Conservation (phyloP, 768 basidiomycete species). For the Agrocybe pediades region DNA sequence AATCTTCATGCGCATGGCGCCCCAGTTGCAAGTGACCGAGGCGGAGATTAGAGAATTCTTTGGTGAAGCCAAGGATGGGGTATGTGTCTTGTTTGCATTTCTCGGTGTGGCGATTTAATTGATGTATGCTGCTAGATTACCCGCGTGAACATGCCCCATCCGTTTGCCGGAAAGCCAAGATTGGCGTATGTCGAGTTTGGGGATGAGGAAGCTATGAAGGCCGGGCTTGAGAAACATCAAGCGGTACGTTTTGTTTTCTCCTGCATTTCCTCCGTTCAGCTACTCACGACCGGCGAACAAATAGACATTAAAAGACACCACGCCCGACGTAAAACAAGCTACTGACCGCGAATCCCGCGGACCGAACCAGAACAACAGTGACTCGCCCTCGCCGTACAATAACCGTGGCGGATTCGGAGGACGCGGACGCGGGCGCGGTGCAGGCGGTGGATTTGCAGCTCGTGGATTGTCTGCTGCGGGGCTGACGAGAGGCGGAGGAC, state of each 20-base stretch:
- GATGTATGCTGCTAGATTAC: constrained; percentile 51
- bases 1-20: constrained; percentile 72
- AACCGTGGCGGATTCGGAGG: constrained; percentile 31
- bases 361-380: constrained; percentile 16
- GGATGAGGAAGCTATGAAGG: constrained; percentile 84
- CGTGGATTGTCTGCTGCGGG: constrained; percentile 73
- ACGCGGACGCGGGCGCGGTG: constrained; percentile 50
- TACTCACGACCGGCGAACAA: constrained; percentile 6
- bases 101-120: not conserved
- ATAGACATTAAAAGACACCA: constrained; percentile 70
- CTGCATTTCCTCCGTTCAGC: constrained; percentile 2
- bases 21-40: constrained; percentile 52
- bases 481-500: constrained; percentile 42
- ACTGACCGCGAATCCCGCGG: constrained; percentile 55
- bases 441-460: constrained; percentile 56
- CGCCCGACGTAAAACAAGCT: constrained; percentile 72
- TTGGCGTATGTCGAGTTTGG: constrained; percentile 90
- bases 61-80: constrained; percentile 66
- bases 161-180: constrained; percentile 50
- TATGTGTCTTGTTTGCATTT: constrained; percentile 28
- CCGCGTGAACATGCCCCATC: constrained; percentile 59
- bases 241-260: constrained; percentile 50
- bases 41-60: constrained; percentile 76
- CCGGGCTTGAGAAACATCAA: constrained; percentile 72
- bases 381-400: not conserved